Conservation (phyloP, 75 land plant species). For the Pinus tabuliformis region DNA sequence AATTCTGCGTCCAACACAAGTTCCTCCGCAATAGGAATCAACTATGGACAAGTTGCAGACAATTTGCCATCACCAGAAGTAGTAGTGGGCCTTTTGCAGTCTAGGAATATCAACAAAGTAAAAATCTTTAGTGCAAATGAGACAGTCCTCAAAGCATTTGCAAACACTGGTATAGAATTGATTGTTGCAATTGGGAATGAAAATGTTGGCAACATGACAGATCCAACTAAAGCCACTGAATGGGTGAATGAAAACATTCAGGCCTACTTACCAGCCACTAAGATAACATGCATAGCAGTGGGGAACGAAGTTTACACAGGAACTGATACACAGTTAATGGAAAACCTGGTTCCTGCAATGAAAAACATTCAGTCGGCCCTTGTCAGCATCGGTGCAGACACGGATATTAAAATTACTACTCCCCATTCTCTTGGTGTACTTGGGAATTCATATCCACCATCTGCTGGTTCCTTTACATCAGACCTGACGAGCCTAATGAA, state of each 20-base stretch:
- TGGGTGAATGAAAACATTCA: slow-evolving; percentile 60
- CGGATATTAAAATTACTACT: slow-evolving; percentile 51
- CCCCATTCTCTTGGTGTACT: slow-evolving; percentile 59
- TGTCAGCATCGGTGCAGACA: slow-evolving; percentile 22
- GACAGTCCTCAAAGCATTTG: slow-evolving; percentile 51
- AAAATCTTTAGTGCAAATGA: slow-evolving; percentile 68
- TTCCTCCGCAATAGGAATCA: slow-evolving; percentile 39
- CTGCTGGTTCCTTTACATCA: slow-evolving; percentile 41
- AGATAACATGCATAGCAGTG: slow-evolving; percentile 56
- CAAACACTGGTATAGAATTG: slow-evolving; percentile 57
- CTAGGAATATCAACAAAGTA: slow-evolving; percentile 34
- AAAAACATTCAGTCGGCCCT: slow-evolving; percentile 47
- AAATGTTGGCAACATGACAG: slow-evolving; percentile 35
- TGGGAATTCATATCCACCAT: slow-evolving; percentile 64
- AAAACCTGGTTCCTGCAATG: slow-evolving; percentile 67
- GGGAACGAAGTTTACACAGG: slow-evolving; percentile 78
- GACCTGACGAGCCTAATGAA: slow-evolving; percentile 26
- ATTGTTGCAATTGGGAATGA: slow-evolving; percentile 56
- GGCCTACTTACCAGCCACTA: slow-evolving; percentile 54
- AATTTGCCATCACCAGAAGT: slow-evolving; percentile 58
- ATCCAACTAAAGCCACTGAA: slow-evolving; percentile 23
- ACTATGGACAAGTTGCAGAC: slow-evolving; percentile 80
- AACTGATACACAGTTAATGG: slow-evolving; percentile 28
- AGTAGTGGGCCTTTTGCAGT: slow-evolving; percentile 49
- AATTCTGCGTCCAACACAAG: neutral